Percentiles rank a stretch among this genome's conserved stretches.
phyloP scores from a whole-genome alignment of 1,139 yeast genomes.

The Debaryomyces psychrophilus region DNA sequence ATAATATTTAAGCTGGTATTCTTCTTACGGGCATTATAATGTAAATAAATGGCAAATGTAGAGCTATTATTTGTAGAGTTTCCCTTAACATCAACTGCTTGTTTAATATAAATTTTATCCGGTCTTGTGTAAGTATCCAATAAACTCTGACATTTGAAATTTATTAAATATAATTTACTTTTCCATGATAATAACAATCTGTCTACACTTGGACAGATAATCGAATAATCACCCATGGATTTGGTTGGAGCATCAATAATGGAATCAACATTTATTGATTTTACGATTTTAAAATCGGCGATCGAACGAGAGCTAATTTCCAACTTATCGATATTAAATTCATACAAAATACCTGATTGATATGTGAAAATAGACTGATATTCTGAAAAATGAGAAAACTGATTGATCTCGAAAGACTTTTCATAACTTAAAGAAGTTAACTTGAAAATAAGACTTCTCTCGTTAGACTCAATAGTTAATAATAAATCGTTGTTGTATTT shows the following conservation, averaged over 20 bases:
- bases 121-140: constrained; percentile 37
- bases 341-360: constrained; percentile 31
- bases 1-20: constrained; percentile 47
- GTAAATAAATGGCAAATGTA: constrained; percentile 48
- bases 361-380: constrained; percentile 25
- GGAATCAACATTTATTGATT: constrained; percentile 25
- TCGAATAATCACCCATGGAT: constrained; percentile 21
- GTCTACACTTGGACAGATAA: constrained; percentile 45
- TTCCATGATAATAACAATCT: constrained; percentile 47
- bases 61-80: constrained; percentile 40
- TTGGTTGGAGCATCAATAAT: constrained; percentile 20
- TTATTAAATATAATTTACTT: constrained; percentile 44
- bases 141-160: constrained; percentile 47
- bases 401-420: constrained; percentile 26
- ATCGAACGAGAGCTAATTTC: constrained; percentile 26
- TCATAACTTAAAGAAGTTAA: constrained; percentile 28
- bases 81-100: constrained; percentile 48
- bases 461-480: constrained; percentile 24
- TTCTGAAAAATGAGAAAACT: constrained; percentile 13
- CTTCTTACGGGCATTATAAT: constrained; percentile 47
- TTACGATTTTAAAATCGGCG: constrained; percentile 25
- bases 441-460: constrained; percentile 21
- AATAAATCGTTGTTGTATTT: constrained; percentile 26
- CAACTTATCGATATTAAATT: constrained; percentile 22
- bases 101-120: constrained; percentile 34